Evolutionary conservation across 495 filamentous ascomycete genomes (phyloP), one percentile per base, ranked within the genome.

Genomic region (Chaetomium fimeti): DNA sequence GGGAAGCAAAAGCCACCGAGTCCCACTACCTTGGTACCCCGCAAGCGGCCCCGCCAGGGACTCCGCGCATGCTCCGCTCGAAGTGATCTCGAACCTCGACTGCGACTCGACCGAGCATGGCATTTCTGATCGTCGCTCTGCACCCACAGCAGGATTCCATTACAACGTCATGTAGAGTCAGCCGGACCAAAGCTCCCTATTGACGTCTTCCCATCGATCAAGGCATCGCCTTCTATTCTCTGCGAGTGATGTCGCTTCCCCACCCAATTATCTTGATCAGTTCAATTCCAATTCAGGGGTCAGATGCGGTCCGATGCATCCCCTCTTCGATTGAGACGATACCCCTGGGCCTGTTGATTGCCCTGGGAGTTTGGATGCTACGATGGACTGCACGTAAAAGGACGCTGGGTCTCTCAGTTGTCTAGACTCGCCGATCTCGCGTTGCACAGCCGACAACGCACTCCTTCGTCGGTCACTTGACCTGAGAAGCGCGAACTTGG

Each of bases 401-500:
- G 42, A 40, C 48, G 47, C 48, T 36, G 43, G 36, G 13, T 45
- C 48, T 24, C 1, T 1, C 11, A 2, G 13, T 22, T 54, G 64
- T 61, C 64, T 57, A 66, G 59, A 25, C 64, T 24, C 58, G 64
- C 57, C 59, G 60, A 66, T 66, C 64, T 38, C 22, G 28, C 36
- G 13, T n/a, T 60, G 49, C 48, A 53, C 22, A 28, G 48, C 58
- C 58, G 13, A 36, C 57, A 16, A 18, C 16, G 12, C 3, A 36
- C 42, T 12, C 25, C 48, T 22, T 13, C 24, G 4, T 16, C 32
- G 22, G 47, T 51, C 11, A 51, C 20, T 52, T 43, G 5, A 52
- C 36, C 7, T 6, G 55, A 43, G 48, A 15, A 45, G 15, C 5
- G 15, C 25, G 24, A 18, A 12, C 25, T n/a, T n/a, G 5, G 24